Percentiles rank a stretch among this genome's conserved stretches.
phyloP scores from a whole-genome alignment of 495 filamentous ascomycete genomes.

The Tuber brumale region DNA sequence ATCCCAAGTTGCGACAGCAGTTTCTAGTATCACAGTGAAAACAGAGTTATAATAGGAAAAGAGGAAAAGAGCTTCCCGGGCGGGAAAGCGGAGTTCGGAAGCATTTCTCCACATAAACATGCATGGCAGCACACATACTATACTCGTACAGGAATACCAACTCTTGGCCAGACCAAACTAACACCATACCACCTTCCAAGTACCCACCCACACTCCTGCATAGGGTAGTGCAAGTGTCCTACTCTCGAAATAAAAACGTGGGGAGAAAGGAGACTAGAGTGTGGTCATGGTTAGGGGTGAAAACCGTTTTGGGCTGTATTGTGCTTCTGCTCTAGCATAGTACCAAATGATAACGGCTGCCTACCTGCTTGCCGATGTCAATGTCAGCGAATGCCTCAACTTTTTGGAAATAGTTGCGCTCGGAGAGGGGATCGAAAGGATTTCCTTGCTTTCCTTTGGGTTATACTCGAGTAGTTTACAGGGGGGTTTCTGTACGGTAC shows the following conservation, averaged over 20 bases:
- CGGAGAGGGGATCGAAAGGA: neutral
- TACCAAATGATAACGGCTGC: neutral
- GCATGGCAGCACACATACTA: neutral
- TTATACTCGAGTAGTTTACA: neutral
- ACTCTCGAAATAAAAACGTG: neutral
- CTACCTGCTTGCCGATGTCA: neutral
- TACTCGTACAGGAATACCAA: neutral
- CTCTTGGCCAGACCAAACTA: neutral
- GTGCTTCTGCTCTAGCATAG: neutral
- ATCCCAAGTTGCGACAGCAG: neutral
- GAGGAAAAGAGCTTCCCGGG: neutral
- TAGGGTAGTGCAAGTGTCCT: neutral
- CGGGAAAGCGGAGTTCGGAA: neutral
- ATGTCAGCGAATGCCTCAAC: neutral
- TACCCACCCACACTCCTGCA: neutral
- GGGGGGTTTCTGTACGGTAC: neutral
- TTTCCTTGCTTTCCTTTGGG: neutral
- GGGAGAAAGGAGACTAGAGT: neutral
- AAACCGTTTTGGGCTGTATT: neutral
- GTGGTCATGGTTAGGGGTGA: neutral
- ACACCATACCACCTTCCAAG: neutral
- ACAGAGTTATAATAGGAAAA: neutral
- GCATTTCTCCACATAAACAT: neutral
- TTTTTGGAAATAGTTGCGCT: neutral
- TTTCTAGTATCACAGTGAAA: neutral